Evolutionary conservation across 768 basidiomycete genomes (phyloP), one percentile per base, ranked within the genome.

Genomic region (Zangia roseola): DNA sequence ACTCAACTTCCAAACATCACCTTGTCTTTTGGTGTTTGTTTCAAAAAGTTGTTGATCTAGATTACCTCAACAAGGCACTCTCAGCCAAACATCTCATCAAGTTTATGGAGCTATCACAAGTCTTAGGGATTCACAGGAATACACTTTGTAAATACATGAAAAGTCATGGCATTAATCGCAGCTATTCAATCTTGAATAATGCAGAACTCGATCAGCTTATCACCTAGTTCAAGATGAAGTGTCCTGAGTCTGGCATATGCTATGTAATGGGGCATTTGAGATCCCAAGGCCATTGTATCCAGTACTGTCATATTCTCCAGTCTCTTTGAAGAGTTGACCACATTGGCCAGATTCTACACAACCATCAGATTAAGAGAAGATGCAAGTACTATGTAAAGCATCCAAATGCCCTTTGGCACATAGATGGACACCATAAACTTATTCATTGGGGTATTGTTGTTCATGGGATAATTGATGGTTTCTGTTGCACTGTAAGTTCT

Each of bases 161-260:
- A 36, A 25, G 43, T 9, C 21, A 57, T 19, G 28, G 44, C 4
- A 44, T 64, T 13, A 50, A 57, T 23, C 9, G 49, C 0, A 34
- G 35, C 2, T 64, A 53, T 26, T 54, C 58, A 8, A 23, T 38
- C 10, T 50, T 64, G n/a, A 52, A 47, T 14, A 46, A 65, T 37
- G 24, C 36, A 14, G 57, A 58, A 4, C 51, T 62, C 7, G 58
- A 64, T 24, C 39, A 46, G 1, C 43, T 62, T 0, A 39, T 60
- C 6, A 31, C 38, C 6, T 12, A 24, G 4, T 61, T 59, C 37
- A 46, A 50, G 13, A 5, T 16, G 0, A 17, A 16, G 4, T 36
- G 45, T 9, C 57, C 57, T 12, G 39, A 58, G 13, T 49, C 54
- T 33, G 54, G 57, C 6, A n/a, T 58, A 2, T 33, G 8, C 6